Conservation (phyloP, 768 basidiomycete species). For the Steccherinum ochraceum region DNA sequence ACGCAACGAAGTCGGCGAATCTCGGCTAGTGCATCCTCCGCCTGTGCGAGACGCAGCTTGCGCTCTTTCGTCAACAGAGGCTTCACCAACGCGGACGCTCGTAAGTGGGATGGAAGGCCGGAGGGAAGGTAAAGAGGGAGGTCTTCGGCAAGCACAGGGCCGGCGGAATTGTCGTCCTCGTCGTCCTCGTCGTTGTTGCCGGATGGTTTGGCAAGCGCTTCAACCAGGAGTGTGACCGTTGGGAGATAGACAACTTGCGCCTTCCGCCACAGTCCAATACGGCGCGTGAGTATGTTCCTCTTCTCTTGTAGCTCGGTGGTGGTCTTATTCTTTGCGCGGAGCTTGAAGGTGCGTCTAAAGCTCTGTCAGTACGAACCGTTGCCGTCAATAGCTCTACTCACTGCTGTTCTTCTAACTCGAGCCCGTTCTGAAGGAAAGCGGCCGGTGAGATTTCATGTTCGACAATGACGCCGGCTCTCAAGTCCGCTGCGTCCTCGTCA, state of each 20-base stretch:
- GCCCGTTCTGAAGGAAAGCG: slow-evolving; percentile 21
- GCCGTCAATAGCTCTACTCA: slow-evolving; percentile 11
- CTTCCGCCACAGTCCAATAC: slow-evolving; percentile 3
- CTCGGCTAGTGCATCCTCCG: slow-evolving; percentile 5
- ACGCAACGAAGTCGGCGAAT: slow-evolving; percentile 3
- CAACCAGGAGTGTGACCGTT: not conserved
- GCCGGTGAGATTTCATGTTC: slow-evolving; percentile 14
- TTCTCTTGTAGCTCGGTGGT: slow-evolving; percentile 1
- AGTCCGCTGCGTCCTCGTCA: slow-evolving; percentile 15
- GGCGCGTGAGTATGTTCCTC: slow-evolving; percentile 1
- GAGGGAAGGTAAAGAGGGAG: not conserved
- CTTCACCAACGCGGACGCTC: not conserved
- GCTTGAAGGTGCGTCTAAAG: not conserved
- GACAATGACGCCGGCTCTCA: not conserved
- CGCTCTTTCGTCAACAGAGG: slow-evolving; percentile 2
- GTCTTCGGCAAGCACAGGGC: not conserved
- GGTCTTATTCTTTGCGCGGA: not conserved
- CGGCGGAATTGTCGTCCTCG: not conserved
- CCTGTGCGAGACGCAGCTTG: slow-evolving; percentile 4
- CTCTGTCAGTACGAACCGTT: not conserved
- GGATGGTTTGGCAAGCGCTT: not conserved
- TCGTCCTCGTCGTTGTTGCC: not conserved
- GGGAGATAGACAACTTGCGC: slow-evolving; percentile 9
- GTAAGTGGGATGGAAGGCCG: not conserved
- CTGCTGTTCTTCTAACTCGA: slow-evolving; percentile 30